These are phyloP conservation scores for Stylonectria norvegica DNA, from an alignment of 2,329 filamentous ascomycete genomes.

Conservation along the genomic window DNA sequence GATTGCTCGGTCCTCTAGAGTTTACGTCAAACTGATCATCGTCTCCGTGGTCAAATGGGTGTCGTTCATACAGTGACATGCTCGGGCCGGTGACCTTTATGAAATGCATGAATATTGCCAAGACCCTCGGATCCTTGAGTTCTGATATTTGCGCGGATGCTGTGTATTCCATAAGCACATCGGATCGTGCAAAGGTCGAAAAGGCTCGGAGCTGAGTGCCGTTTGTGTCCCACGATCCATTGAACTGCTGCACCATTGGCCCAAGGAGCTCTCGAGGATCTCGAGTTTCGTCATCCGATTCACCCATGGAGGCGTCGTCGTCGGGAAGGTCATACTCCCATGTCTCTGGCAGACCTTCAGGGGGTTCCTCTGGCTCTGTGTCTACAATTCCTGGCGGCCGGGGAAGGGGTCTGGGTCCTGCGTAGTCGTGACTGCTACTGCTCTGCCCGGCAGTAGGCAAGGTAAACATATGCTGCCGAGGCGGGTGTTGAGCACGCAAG, in stretches of 20 bases:
- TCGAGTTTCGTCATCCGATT: constrained; percentile 56
- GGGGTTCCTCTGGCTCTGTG: constrained; percentile 6
- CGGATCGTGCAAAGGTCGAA: constrained; percentile 44
- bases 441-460: constrained; percentile 11
- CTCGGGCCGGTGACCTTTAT: constrained; percentile 82
- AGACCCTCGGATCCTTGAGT: constrained; percentile 74
- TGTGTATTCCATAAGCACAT: constrained; percentile 61
- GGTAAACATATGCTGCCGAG: constrained; percentile 13
- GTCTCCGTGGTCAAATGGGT: constrained; percentile 68
- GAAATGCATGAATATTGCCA: constrained; percentile 86
- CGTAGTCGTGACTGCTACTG: constrained; percentile 3
- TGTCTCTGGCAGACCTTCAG: constrained; percentile 7
- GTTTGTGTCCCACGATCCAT: constrained; percentile 23
- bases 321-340: constrained; percentile 36
- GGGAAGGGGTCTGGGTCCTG: too few species aligned
- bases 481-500: constrained; percentile 14
- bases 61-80: constrained; percentile 83
- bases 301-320: constrained; percentile 60
- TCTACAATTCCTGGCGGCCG: constrained; percentile 6
- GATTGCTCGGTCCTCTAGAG: constrained; percentile 60
- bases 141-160: constrained; percentile 66
- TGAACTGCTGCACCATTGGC: constrained; percentile 36
- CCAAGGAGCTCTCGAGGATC: constrained; percentile 35
- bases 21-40: constrained; percentile 54
- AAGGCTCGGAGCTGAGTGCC: constrained; percentile 49